Evolutionary conservation across 148 eudicot species (phyloP), one percentile per base, ranked within the genome.

Genomic region (Pouteria glomerata): DNA sequence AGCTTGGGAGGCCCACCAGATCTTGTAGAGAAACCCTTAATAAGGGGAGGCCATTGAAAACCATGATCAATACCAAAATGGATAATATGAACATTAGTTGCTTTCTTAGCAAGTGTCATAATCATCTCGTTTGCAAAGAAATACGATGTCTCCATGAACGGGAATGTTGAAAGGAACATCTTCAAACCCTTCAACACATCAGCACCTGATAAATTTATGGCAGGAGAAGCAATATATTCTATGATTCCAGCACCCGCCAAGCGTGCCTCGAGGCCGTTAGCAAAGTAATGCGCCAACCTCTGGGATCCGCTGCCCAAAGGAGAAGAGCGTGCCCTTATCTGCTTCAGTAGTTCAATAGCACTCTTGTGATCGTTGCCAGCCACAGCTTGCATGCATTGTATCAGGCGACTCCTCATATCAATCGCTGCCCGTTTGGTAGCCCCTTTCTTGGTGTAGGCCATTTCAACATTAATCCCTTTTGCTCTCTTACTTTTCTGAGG

Each of bases 401-500:
- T n/a, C n/a, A n/a, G n/a, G n/a, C n/a, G n/a, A n/a, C n/a, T n/a
- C n/a, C n/a, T n/a, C n/a, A n/a, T n/a, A n/a, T n/a, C n/a, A n/a
- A n/a, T n/a, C n/a, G n/a, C n/a, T n/a, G n/a, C n/a, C n/a, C n/a
- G n/a, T n/a, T n/a, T n/a, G n/a, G n/a, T 47, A 26, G 34, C 37
- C 34, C 56, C 12, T 33, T 29, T 24, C 14, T 15, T 45, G 15
- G 7, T 15, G n/a, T 6, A 24, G 33, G n/a, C n/a, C n/a, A n/a
- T n/a, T n/a, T n/a, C n/a, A n/a, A n/a, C n/a, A n/a, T n/a, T n/a
- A n/a, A 71, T 65, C 63, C 78, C 72, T 71, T 62, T 73, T 18
- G 74, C 37, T 19, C 50, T 59, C 72, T 24, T 76, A 23, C 55
- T 62, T n/a, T 53, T 31, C n/a, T 50, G 59, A 48, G 39, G 26